These are phyloP conservation scores for Ascochyta koolunga DNA, from an alignment of 2,329 filamentous ascomycete species.

Conservation along the genomic window DNA sequence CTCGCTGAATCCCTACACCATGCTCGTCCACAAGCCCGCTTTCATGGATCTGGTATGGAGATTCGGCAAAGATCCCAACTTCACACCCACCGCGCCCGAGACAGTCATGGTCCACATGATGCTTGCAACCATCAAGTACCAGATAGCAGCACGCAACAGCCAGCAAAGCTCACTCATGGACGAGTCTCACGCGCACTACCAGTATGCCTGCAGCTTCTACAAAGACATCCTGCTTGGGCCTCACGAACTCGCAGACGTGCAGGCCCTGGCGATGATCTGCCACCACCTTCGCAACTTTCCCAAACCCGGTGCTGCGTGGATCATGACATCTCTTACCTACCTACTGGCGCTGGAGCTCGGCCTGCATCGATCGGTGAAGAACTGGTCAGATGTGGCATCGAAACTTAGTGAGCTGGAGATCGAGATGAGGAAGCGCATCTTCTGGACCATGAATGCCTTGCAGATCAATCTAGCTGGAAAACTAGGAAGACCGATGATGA, in stretches of 20 bases:
- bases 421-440: constrained; percentile 78
- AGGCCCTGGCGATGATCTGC: constrained; percentile 75
- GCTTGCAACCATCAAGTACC: constrained; percentile 77
- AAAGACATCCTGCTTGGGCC: constrained; percentile 67
- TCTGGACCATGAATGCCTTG: constrained; percentile 74
- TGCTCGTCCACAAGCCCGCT: constrained; percentile 76
- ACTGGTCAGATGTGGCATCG: constrained; percentile 55
- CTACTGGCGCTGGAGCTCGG: constrained; percentile 75
- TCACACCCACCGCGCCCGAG: constrained; percentile 68
- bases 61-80: constrained; percentile 73
- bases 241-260: constrained; percentile 69
- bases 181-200: constrained; percentile 77
- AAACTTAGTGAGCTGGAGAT: constrained; percentile 65
- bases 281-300: constrained; percentile 77
- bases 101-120: constrained; percentile 78
- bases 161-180: constrained; percentile 60
- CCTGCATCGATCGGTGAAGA: constrained; percentile 72
- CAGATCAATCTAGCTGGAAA: constrained; percentile 74
- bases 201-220: constrained; percentile 73
- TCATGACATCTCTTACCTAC: constrained; percentile 69
- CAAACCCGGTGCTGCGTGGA: constrained; percentile 76
- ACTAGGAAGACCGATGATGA: constrained; percentile 76
- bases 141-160: constrained; percentile 72
- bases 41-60: constrained; percentile 75
- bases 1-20: constrained; percentile 73